Conservation (phyloP, 352 stramenopile genomes). For the Phytophthora macrochlamydospora region DNA sequence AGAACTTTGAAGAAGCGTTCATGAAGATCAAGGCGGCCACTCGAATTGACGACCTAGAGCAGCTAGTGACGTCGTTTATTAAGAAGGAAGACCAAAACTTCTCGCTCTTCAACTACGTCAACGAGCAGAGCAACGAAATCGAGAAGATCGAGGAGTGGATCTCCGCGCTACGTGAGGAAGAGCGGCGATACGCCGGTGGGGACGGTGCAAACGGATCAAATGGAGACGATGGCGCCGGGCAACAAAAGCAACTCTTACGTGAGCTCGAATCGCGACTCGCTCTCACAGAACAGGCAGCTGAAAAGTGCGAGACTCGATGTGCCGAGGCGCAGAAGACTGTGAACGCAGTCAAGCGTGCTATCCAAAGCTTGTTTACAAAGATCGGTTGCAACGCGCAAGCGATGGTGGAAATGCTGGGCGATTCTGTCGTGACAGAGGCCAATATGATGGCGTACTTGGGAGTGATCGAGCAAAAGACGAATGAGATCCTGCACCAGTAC, state of each 20-base stretch:
- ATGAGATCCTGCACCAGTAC: conserved; percentile 93
- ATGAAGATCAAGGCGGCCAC: conserved; percentile 93
- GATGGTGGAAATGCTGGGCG: conserved; percentile 87
- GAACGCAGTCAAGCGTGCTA: conserved; percentile 88
- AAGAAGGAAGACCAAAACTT: conserved; percentile 98
- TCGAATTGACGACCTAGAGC: conserved; percentile 92
- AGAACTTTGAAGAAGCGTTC: conserved; percentile 97
- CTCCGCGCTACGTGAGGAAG: conserved; percentile 74
- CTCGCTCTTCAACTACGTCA: conserved; percentile 95
- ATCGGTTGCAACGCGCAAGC: conserved; percentile 82
- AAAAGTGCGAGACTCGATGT: conserved; percentile 92
- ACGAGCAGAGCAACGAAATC: conserved; percentile 94
- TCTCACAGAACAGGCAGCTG: conserved; percentile 76
- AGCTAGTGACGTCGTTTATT: conserved; percentile 93
- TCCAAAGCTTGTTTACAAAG: conserved; percentile 79
- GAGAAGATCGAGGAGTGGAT: conserved; percentile 91
- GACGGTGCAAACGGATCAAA: conserved; percentile 43
- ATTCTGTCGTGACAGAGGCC: conserved; percentile 90
- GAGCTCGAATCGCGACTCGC: conserved; percentile 89
- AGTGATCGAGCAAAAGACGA: conserved; percentile 94
- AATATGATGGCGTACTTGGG: conserved; percentile 96
- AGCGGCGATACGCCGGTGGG: conserved; percentile 82
- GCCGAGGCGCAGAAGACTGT: conserved; percentile 89
- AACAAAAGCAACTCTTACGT: conserved; percentile 90
- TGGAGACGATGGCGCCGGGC: conserved; percentile 78